Base-by-base conservation (phyloP, 345 rosid genomes). In the Excoecaria cochinchinensis region DNA sequence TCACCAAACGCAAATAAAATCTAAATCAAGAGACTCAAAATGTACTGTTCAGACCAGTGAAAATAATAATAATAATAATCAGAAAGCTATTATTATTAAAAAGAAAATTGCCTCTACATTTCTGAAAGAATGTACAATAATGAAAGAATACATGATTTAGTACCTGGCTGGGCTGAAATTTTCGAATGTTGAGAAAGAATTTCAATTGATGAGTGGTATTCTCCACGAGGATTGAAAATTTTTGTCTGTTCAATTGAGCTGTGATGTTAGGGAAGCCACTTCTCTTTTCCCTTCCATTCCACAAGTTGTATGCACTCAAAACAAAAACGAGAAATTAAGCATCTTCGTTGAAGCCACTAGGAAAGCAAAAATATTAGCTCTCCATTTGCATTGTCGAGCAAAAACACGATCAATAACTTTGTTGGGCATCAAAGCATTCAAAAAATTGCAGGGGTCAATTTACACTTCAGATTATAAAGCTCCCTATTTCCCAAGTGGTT, bases 401-500 rank as follows among this genome's bases (percentile, higher is more conserved):
- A 42, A 50, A 36, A 38, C 9, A 46, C 39, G 22, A 62, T 68
- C 57, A 6, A 69, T 40, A 68, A 24, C 78, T 1, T 11, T 38
- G 61, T 71, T 17, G 60, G 61, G 72, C 31, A 53, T 70, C 5
- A 7, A 63, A 11, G 55, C 24, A 56, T 61, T 50, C 14, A 42
- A 3, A 63, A 40, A 73, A 74, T 70, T 60, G 61, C 50, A 13
- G 4, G 56, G 25, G 21, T 36, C 60, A 6, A 14, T 17, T 42
- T 17, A n/a, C 6, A 40, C n/a, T 70, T 70, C 31, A 39, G 53
- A 31, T 70, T 72, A 60, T 51, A 56, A 6, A 44, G 58, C 59
- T 69, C 16, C 72, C 66, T 78, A 85, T 79, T 88, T 22, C 60
- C 94, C 92, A 0, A 95, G 90, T 46, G 97, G 83, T 75, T 87